These are phyloP conservation scores for Curvularia verruculosa DNA, from an alignment of 2,329 filamentous ascomycete species.

Conservation along the genomic window DNA sequence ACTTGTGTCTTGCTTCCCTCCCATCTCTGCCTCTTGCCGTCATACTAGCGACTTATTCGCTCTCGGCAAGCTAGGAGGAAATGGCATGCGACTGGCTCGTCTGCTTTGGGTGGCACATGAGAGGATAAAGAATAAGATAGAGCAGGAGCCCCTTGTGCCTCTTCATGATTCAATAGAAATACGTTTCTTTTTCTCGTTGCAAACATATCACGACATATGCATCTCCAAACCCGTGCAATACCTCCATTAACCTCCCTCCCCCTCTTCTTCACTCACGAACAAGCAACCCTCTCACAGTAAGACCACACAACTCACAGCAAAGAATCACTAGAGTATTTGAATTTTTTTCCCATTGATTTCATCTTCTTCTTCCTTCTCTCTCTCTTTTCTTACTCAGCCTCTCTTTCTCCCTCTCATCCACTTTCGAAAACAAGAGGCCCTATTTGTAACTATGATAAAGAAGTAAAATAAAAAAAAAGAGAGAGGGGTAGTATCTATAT, in stretches of 20 bases:
- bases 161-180: background rate
- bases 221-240: too few species aligned
- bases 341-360: background rate
- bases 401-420: background rate
- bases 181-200: background rate
- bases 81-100: background rate
- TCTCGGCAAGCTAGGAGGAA: too few species aligned
- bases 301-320: background rate
- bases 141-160: background rate
- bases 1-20: background rate
- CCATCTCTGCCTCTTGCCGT: too few species aligned
- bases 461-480: background rate
- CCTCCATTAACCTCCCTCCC: background rate
- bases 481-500: slow-evolving; percentile 15
- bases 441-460: too few species aligned
- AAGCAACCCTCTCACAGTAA: background rate
- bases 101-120: background rate
- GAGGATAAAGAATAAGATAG: background rate
- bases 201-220: background rate
- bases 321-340: background rate
- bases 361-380: too few species aligned
- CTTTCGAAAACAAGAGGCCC: background rate
- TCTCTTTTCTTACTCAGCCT: too few species aligned
- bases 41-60: too few species aligned
- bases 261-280: background rate